Evolutionary conservation across 202 grass and related monocot species (phyloP), one percentile per base, ranked within the genome.

Genomic region (Zizania palustris): DNA sequence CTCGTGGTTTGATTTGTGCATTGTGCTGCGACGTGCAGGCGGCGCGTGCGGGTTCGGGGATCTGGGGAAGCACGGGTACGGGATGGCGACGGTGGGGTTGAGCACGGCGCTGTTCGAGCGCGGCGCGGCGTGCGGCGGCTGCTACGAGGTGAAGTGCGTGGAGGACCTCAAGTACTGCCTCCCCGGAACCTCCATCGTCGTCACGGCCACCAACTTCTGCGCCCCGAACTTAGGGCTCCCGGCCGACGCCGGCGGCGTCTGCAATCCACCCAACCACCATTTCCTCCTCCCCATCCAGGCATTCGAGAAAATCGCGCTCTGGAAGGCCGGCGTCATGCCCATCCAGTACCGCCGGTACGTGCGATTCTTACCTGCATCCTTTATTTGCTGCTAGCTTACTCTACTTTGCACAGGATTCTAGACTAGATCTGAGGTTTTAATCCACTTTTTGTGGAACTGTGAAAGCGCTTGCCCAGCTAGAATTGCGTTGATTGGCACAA

Each of bases 241-340:
- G 3, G 76, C 79, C 36, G 92, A 99, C 73, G 91, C 92, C 45
- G 92, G 96, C 41, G 96, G 96, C 41, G 75, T 92, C 74, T 98
- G 96, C 83, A 98, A 98, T 76, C 85, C 74, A 40, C 95, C 95
- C 67, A 98, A 95, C 79, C 89, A 99, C 74, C 96, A 99, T 45
- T 81, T 99, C 78, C 86, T 99, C 73, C 89, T 99, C 14, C 96
- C 91, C 16, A 99, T 99, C 88, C 91, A 99, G 83, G 80, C 91
- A 3, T 99, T 99, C 46, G 96, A 99, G 80, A 99, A 99, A 83
- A 99, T 99, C 71, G 96, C 96, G 36, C 90, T 95, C 76, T 99
- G 96, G 96, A 99, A 99, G 83, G 96, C 96, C 41, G 96, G 96
- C 76, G 81, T 98, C 71, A 95, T 98, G 89, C 96, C 96, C 37